Conservation (phyloP, 345 rosid genomes). For the Eucalyptus rudis region DNA sequence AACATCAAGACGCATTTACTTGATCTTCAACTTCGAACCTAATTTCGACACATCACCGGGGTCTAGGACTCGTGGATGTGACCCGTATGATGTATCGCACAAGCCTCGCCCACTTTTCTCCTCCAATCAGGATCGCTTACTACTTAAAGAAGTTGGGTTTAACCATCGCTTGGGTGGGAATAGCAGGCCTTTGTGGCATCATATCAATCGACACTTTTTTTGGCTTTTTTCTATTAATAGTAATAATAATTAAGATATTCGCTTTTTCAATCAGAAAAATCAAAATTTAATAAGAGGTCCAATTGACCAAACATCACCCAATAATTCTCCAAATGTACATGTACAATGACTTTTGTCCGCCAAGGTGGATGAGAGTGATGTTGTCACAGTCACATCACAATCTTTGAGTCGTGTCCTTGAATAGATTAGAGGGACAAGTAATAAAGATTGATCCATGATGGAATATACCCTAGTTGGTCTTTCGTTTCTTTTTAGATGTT, state of each 20-base stretch:
- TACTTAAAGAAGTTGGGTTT: not conserved
- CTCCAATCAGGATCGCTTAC: not conserved
- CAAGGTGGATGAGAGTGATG: not conserved
- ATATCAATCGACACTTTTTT: not conserved
- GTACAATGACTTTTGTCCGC: not conserved
- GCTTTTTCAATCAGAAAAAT: not conserved
- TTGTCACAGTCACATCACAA: not conserved
- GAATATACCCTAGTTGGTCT: not conserved
- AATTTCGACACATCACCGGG: not conserved
- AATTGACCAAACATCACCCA: not conserved
- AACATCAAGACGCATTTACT: not conserved
- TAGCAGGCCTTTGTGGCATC: not conserved
- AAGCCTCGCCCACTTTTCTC: not conserved
- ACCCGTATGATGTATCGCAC: not conserved
- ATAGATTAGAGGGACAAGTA: not conserved
- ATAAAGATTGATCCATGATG: not conserved
- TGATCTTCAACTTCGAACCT: not conserved
- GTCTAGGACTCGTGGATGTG: not conserved
- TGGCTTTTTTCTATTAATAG: not conserved
- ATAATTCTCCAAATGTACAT: not conserved
- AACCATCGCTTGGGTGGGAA: not conserved
- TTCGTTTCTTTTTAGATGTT: not conserved
- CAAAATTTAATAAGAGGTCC: not conserved
- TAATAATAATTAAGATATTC: not conserved
- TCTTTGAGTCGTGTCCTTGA: not conserved